These are phyloP conservation scores for Astrothelium macrocarpum DNA, from an alignment of 495 filamentous ascomycete genomes.

Conservation along the genomic window DNA sequence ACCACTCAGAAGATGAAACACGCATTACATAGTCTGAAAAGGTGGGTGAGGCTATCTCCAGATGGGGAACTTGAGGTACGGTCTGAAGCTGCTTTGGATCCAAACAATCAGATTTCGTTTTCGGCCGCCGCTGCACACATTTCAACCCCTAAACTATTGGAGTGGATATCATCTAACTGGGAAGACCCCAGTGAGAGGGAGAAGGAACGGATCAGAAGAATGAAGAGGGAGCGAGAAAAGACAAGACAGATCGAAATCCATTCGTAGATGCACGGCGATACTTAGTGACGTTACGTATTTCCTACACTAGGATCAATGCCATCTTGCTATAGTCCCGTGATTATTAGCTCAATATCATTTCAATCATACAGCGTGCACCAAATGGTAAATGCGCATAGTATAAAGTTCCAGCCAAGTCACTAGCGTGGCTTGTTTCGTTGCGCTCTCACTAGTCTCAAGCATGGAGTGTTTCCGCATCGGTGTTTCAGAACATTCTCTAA, in stretches of 20 bases:
- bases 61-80: neutral
- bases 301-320: too few relatives aligned
- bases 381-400: neutral
- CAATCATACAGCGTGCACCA: neutral
- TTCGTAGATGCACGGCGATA: neutral
- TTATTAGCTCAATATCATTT: neutral
- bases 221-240: neutral
- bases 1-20: neutral
- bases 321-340: too few relatives aligned
- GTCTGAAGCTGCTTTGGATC: neutral
- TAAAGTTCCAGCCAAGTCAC: neutral
- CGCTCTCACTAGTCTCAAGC: neutral
- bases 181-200: neutral
- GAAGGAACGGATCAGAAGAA: neutral
- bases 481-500: constrained; percentile 1
- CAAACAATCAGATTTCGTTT: neutral
- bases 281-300: too few relatives aligned
- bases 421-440: constrained; percentile 1
- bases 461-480: neutral
- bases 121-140: neutral
- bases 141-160: neutral
- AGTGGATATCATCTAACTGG: neutral
- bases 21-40: neutral
- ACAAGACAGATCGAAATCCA: neutral
- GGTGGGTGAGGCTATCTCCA: neutral